A percentile compares a stretch with the other conserved stretches of the same genome.
These are phyloP conservation scores for Hypoxylon perforatum DNA, from an alignment of 495 filamentous ascomycete species.

Conservation along the genomic window DNA sequence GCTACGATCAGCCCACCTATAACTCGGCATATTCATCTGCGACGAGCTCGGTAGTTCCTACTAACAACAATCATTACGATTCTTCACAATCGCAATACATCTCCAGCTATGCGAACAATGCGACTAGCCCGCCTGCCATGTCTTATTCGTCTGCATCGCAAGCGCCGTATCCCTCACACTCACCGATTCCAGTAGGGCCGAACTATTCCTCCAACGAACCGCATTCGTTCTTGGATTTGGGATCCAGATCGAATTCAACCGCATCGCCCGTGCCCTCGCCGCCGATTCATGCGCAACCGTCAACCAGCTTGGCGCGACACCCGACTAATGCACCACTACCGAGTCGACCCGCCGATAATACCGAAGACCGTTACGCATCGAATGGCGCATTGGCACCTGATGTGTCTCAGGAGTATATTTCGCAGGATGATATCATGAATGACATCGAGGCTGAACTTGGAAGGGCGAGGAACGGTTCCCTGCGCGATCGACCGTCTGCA, in stretches of 20 bases:
- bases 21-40: constrained; percentile 48
- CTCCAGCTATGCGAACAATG: constrained; percentile 31
- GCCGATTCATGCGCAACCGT: constrained; percentile 43
- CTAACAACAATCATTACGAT: constrained; percentile 35
- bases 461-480: constrained; percentile 34
- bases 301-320: constrained; percentile 57
- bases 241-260: constrained; percentile 56
- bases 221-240: constrained; percentile 52
- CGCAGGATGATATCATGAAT: constrained; percentile 63
- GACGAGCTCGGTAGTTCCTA: constrained; percentile 15
- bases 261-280: constrained; percentile 56
- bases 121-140: constrained; percentile 37
- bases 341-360: constrained; percentile 59
- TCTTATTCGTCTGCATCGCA: constrained; percentile 51
- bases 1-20: constrained; percentile 51
- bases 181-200: constrained; percentile 60
- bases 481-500: constrained; percentile 35
- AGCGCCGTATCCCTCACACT: constrained; percentile 57
- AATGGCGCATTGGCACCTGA: constrained; percentile 36
- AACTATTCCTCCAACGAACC: constrained; percentile 56
- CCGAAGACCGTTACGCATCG: constrained; percentile 50
- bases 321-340: constrained; percentile 67
- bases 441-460: constrained; percentile 65
- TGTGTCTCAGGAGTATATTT: constrained; percentile 47
- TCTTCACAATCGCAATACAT: constrained; percentile 34